Conservation (phyloP, 257 asterid genomes). For the Nicotiana benthamiana region DNA sequence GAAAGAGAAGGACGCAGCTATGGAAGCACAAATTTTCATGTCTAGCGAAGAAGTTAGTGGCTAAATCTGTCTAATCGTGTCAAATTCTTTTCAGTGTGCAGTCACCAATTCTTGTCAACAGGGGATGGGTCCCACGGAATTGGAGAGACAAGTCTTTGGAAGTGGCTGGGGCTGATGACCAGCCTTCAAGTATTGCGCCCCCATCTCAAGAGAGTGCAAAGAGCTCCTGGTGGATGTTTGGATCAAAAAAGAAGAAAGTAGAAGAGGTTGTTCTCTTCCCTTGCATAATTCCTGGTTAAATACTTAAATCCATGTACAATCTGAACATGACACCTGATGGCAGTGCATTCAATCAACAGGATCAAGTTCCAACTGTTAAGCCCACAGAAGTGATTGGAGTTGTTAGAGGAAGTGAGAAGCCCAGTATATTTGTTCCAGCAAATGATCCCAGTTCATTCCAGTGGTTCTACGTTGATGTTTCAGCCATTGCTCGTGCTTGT, state of each 20-base stretch:
- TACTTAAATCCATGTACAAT: slow-evolving; percentile 2
- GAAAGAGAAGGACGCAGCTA: too few relatives aligned
- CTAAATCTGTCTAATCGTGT: slow-evolving; percentile 6
- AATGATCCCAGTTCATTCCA: slow-evolving; percentile 72
- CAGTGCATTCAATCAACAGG: slow-evolving; percentile 43
- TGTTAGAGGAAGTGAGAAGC: slow-evolving; percentile 82
- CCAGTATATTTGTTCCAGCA: slow-evolving; percentile 91
- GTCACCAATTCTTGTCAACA: slow-evolving; percentile 71
- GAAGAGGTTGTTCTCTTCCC: slow-evolving; percentile 32
- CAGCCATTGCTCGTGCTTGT: slow-evolving; percentile 70
- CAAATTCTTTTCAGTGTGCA: slow-evolving; percentile 42
- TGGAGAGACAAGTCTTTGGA: slow-evolving; percentile 74
- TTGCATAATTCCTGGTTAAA: slow-evolving; percentile 9
- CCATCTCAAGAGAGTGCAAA: slow-evolving; percentile 36
- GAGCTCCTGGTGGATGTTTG: slow-evolving; percentile 52
- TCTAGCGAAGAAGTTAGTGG: background rate
- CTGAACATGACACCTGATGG: slow-evolving; percentile 18
- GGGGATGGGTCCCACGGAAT: slow-evolving; percentile 98
- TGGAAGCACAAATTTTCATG: background rate
- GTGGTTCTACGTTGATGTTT: slow-evolving; percentile 92
- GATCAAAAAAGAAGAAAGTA: slow-evolving; percentile 40
- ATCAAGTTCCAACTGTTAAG: slow-evolving; percentile 23
- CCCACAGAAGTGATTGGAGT: slow-evolving; percentile 70
- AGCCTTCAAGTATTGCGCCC: slow-evolving; percentile 22
- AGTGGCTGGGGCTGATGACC: slow-evolving; percentile 23